Conservation (phyloP, 768 basidiomycete genomes). For the Russula sp. region DNA sequence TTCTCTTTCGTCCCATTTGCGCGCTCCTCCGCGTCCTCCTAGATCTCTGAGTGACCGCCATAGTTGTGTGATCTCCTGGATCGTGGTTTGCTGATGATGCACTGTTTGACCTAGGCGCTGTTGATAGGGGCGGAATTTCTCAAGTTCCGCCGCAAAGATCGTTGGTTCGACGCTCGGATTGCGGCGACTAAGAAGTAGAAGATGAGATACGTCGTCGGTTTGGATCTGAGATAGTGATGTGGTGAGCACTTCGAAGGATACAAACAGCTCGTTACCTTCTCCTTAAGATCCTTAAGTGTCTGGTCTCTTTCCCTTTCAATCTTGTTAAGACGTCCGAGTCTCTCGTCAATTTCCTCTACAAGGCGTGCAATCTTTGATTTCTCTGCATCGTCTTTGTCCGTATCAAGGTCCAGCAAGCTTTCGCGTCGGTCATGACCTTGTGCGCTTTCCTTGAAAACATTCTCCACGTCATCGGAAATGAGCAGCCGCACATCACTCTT, state of each 20-base stretch:
- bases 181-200: constrained; percentile 86
- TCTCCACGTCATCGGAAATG: constrained; percentile 57
- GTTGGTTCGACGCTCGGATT: constrained; percentile 79
- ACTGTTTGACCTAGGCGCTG: constrained; percentile 75
- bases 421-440: constrained; percentile 40
- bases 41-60: constrained; percentile 74
- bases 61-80: constrained; percentile 71
- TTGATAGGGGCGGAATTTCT: constrained; percentile 93
- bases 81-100: constrained; percentile 65
- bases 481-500: constrained; percentile 62
- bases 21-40: constrained; percentile 71
- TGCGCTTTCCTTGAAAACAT: constrained; percentile 56
- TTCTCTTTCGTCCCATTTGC: constrained; percentile 80
- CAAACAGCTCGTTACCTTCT: constrained; percentile 59
- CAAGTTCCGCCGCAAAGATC: constrained; percentile 88
- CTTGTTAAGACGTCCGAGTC: constrained; percentile 72
- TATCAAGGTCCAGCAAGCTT: constrained; percentile 72
- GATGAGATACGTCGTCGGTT: constrained; percentile 93
- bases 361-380: constrained; percentile 60
- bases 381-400: constrained; percentile 64
- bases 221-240: constrained; percentile 59
- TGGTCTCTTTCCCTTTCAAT: constrained; percentile 82
- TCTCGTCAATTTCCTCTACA: constrained; percentile 75
- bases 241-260: constrained; percentile 1
- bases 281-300: constrained; percentile 90